phyloP scores from a whole-genome alignment of 2,329 filamentous ascomycete genomes.

The Paracorniculantispora psalliotae region DNA sequence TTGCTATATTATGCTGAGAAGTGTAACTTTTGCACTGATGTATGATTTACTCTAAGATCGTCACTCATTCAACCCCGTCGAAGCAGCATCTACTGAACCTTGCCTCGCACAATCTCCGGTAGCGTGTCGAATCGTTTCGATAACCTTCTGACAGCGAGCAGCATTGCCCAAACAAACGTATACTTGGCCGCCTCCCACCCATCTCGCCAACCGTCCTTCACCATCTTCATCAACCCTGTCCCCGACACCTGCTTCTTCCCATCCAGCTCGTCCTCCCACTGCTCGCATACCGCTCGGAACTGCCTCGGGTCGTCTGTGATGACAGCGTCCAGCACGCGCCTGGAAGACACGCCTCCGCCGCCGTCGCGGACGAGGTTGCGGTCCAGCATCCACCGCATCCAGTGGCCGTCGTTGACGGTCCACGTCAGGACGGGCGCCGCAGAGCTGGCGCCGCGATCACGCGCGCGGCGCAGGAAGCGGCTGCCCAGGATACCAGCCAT shows the following conservation, averaged over 20 bases:
- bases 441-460: slow-evolving; percentile 35
- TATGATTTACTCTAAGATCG: too few species aligned
- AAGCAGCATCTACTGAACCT: background rate
- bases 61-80: too few species aligned
- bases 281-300: slow-evolving; percentile 57
- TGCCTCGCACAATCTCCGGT: slow-evolving; percentile 1
- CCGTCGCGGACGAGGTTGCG: slow-evolving; percentile 28
- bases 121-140: background rate
- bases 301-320: slow-evolving; percentile 77
- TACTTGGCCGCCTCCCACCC: background rate
- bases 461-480: slow-evolving; percentile 60
- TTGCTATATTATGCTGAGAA: too few species aligned
- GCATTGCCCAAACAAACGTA: slow-evolving; percentile 16
- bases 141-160: background rate
- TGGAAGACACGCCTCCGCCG: background rate
- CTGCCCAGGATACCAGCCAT: slow-evolving; percentile 64
- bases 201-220: slow-evolving; percentile 10
- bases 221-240: slow-evolving; percentile 14
- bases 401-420: slow-evolving; percentile 76
- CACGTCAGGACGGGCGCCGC: slow-evolving; percentile 59
- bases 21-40: too few species aligned
- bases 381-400: slow-evolving; percentile 78
- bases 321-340: slow-evolving; percentile 62
- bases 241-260: slow-evolving; percentile 16
- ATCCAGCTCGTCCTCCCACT: slow-evolving; percentile 31